A percentile compares a stretch with the other conserved stretches of the same genome.
Conservation (phyloP, 345 rosid species). For the Hibiscus mutabilis region DNA sequence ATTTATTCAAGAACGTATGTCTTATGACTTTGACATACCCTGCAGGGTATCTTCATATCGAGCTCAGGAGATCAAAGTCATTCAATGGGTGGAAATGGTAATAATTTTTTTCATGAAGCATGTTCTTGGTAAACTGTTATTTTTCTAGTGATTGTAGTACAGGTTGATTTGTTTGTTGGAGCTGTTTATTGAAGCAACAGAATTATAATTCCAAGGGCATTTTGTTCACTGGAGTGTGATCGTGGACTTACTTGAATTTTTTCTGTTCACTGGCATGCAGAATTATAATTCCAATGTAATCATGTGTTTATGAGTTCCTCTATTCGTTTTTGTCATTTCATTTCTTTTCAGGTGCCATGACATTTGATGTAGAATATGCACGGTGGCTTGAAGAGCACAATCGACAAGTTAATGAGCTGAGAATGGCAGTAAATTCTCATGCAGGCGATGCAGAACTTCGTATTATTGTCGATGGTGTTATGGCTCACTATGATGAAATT, state of each 20-base stretch:
- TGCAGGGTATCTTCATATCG: slow-evolving; percentile 90
- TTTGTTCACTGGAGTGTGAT: neutral
- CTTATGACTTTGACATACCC: neutral
- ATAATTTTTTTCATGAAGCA: slow-evolving; percentile 2
- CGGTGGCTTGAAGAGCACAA: slow-evolving; percentile 94
- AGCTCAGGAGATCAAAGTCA: slow-evolving; percentile 91
- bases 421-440: slow-evolving; percentile 89
- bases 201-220: neutral
- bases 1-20: neutral
- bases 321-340: neutral
- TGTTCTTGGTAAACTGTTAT: neutral
- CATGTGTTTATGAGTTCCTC: neutral
- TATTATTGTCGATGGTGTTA: slow-evolving; percentile 67
- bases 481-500: slow-evolving; percentile 88
- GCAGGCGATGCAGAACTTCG: slow-evolving; percentile 95
- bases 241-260: neutral
- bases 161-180: neutral
- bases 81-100: slow-evolving; percentile 96
- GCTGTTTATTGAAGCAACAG: neutral
- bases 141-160: neutral
- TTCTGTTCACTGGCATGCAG: neutral
- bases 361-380: slow-evolving; percentile 89
- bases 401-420: slow-evolving; percentile 76
- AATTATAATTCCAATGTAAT: neutral
- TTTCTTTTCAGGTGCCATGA: slow-evolving; percentile 76